Percentiles rank a stretch among this genome's conserved stretches.
Conservation (phyloP, 306 rosid genomes). For the Adenanthera pavonina region DNA sequence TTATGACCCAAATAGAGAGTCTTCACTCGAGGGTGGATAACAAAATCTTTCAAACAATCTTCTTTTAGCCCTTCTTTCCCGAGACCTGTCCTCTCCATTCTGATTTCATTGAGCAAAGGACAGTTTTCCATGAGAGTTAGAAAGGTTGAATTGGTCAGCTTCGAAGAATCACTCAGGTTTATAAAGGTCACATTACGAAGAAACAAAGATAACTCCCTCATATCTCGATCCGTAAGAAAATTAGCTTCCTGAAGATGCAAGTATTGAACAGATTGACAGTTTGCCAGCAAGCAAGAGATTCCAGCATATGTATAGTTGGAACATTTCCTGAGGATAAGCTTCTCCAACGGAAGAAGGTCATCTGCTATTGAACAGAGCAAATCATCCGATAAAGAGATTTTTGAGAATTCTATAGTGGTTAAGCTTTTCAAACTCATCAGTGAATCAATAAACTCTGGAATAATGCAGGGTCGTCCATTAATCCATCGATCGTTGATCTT, state of each 20-base stretch:
- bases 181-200: slow-evolving; percentile 51
- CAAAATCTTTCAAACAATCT: slow-evolving; percentile 9
- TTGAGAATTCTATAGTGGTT: slow-evolving; percentile 47
- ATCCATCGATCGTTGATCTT: slow-evolving; percentile 40
- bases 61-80: slow-evolving; percentile 25
- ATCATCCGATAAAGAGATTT: slow-evolving; percentile 50
- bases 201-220: slow-evolving; percentile 47
- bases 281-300: slow-evolving; percentile 47
- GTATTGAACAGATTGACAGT: slow-evolving; percentile 48
- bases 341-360: slow-evolving; percentile 59
- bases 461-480: slow-evolving; percentile 24
- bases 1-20: slow-evolving; percentile 52
- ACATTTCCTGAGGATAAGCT: slow-evolving; percentile 52
- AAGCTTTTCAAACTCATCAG: slow-evolving; percentile 43
- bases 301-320: slow-evolving; percentile 47
- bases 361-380: slow-evolving; percentile 56
- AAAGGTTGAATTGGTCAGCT: slow-evolving; percentile 52
- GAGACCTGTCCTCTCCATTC: slow-evolving; percentile 51
- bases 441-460: slow-evolving; percentile 41
- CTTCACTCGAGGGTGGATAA: slow-evolving; percentile 45
- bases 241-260: slow-evolving; percentile 49
- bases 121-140: slow-evolving; percentile 56
- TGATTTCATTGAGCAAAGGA: slow-evolving; percentile 47
- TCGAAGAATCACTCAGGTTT: slow-evolving; percentile 51
- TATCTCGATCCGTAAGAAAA: slow-evolving; percentile 49